Evolutionary conservation across 2,329 filamentous ascomycete species (phyloP).

Genomic region (Colletotrichum spaethianum): DNA sequence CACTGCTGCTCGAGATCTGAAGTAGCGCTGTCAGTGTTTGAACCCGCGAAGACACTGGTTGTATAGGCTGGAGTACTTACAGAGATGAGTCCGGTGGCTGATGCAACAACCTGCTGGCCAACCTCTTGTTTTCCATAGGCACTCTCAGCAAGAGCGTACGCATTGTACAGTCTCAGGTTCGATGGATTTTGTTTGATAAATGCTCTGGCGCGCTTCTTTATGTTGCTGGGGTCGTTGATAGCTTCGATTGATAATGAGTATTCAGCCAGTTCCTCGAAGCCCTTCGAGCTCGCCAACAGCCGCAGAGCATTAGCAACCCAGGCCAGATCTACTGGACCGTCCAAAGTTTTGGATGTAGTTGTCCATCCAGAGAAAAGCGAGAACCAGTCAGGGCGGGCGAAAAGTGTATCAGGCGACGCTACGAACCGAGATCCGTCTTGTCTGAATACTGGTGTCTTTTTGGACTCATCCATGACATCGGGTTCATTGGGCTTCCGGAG

Average conservation of each 20-base stretch:
- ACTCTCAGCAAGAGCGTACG: conserved; percentile 82
- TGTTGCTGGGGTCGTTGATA: conserved; percentile 64
- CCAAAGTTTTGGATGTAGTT: conserved; percentile 41
- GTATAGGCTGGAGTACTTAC: conserved; percentile 45
- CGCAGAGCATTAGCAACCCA: conserved; percentile 70
- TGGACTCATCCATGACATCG: conserved; percentile 29
- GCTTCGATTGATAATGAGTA: conserved; percentile 80
- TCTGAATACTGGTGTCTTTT: conserved; percentile 45
- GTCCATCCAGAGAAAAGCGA: conserved; percentile 51
- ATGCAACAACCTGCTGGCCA: conserved; percentile 76
- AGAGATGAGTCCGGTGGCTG: conserved; percentile 65
- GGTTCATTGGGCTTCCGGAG: conserved; percentile 28
- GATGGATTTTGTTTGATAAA: conserved; percentile 78
- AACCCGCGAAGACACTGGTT: not conserved
- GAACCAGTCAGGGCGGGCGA: conserved; percentile 63
- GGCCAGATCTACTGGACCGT: conserved; percentile 53
- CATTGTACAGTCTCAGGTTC: conserved; percentile 80
- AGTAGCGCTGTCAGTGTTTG: not conserved
- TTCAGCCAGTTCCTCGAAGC: conserved; percentile 70
- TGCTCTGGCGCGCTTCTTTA: conserved; percentile 79
- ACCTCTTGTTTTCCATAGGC: conserved; percentile 68
- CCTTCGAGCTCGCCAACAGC: conserved; percentile 64
- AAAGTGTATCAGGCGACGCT: conserved; percentile 67
- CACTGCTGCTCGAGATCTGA: conserved; percentile 6
- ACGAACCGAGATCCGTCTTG: conserved; percentile 49